Evolutionary conservation across 495 filamentous ascomycete species (phyloP), one percentile per base, ranked within the genome.

Genomic region (Lindgomyces ingoldianus): DNA sequence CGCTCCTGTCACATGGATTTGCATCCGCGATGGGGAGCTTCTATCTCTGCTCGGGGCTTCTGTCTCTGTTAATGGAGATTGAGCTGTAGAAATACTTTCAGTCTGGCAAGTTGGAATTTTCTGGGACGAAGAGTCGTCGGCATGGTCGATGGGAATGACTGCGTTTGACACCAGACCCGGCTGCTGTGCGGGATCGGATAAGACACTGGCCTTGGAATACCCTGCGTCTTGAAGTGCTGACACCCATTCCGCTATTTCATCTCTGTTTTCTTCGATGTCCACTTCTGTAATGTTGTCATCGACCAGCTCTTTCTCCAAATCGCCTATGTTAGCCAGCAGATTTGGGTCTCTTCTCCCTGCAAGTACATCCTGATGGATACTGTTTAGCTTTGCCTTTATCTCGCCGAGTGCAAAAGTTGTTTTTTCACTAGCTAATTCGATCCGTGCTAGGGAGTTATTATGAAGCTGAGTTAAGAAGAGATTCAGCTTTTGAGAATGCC

Each of bases 261-360:
- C 61, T 45, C 26, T 57, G 47, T 64, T 51, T 8, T 11, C 19
- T 18, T 64, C 53, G 11, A 64, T 39, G 26, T 64, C 61, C 4
- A 64, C 44, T 16, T 64, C 61, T n/a, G 61, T 64, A 14, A 58
- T 58, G 45, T 42, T 44, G 45, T 64, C 61, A 45, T 64, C 61
- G 22, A 64, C 29, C 25, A 65, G 25, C 22, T 60, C 62, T 3
- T 53, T 2, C 48, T 65, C 62, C 6, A 65, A 67, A 16, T 58
- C 29, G 1, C 27, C 52, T 25, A 58, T 26, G 21, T 52, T 29
- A 6, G 50, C 49, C 49, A 67, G 24, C 2, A 67, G 22, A 1
- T 39, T n/a, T 8, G 41, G 14, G 27, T 67, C 45, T 41, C 42
- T 67, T 21, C 21, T 57, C 22, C 64, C 57, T 1, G 50, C 16